Evolutionary conservation across 768 basidiomycete species (phyloP).

Genomic region (Mrakia frigida): DNA sequence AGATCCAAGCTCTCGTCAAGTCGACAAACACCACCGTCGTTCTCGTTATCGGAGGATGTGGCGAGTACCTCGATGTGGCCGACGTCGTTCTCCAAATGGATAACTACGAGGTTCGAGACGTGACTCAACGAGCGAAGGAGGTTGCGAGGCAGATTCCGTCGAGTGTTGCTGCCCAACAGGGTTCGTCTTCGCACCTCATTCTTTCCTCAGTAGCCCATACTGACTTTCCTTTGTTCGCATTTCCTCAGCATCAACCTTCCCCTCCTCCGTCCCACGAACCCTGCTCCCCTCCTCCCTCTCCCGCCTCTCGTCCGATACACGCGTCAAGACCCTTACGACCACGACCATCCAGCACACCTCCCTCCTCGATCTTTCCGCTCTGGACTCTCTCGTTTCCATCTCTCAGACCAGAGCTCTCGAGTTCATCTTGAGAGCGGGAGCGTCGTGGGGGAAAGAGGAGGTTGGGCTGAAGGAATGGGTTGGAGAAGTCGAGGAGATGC

Average conservation of each 20-base stretch:
- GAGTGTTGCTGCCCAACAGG: neutral
- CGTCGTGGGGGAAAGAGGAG: too few relatives aligned
- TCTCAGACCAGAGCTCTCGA: neutral
- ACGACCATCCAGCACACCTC: neutral
- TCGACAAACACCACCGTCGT: neutral
- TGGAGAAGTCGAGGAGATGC: neutral
- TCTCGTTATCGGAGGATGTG: constrained; percentile 8
- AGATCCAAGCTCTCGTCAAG: neutral
- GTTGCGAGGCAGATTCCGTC: neutral
- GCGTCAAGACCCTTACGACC: neutral
- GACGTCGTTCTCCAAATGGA: constrained; percentile 8
- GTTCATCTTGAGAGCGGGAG: neutral
- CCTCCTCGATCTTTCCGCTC: neutral
- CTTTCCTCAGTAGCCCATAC: neutral
- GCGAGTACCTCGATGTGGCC: neutral
- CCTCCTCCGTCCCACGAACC: neutral
- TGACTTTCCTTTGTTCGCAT: neutral
- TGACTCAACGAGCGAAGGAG: neutral
- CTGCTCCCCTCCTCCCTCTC: neutral
- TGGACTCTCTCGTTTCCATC: neutral
- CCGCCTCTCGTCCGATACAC: neutral
- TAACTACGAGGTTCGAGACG: neutral
- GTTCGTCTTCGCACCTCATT: neutral
- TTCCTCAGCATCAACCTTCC: neutral
- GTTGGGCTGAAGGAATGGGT: neutral